Base-by-base conservation (phyloP, 106 monocot species). In the Narthecium ossifragum region DNA sequence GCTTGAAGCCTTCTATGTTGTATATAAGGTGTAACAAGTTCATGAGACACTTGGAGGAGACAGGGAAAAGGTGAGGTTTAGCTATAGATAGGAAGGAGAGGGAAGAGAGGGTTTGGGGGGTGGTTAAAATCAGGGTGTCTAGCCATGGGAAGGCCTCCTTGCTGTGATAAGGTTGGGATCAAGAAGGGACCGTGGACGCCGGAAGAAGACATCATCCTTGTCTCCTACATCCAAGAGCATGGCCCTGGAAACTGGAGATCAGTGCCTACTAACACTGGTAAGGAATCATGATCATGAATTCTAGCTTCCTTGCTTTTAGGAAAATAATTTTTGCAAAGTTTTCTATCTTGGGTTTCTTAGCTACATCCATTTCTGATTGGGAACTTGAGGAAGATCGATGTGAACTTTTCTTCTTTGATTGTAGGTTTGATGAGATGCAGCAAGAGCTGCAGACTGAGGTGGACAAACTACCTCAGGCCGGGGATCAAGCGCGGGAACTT, bases 401-500 rank as follows among this genome's bases (percentile, higher is more conserved):
- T 18, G 7, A 10, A 15, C n/a, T 46, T 17, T 15, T 46, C 12
- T 52, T 29, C 14, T 53, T 53, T 8, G 26, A n/a, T 27, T 49
- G 41, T 62, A 92, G 91, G 92, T 3, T 49, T 92, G 62, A 72
- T 78, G 80, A 80, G 92, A 67, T 92, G 92, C 67, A 92, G 87
- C 60, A 92, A 92, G 77, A 92, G 92, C 48, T 92, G 92, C 57
- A 77, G 92, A 57, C 58, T 92, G 64, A 78, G 92, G 70, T 92
- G 92, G 92, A 87, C 92, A 3, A 92, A 92, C 60, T 87, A 92
- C 40, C 83, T 92, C 39, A 51, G 87, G 29, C 92, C 92, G 0
- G 92, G 92, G n/a, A 92, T 92, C 45, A 92, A 80, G 74, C 74
- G 86, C 6, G 92, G 92, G 6, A 84, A 83, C 56, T 92, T 92